Evolutionary conservation across 345 rosid species (phyloP), one percentile per base, ranked within the genome.

Genomic region (Brassica rapa): DNA sequence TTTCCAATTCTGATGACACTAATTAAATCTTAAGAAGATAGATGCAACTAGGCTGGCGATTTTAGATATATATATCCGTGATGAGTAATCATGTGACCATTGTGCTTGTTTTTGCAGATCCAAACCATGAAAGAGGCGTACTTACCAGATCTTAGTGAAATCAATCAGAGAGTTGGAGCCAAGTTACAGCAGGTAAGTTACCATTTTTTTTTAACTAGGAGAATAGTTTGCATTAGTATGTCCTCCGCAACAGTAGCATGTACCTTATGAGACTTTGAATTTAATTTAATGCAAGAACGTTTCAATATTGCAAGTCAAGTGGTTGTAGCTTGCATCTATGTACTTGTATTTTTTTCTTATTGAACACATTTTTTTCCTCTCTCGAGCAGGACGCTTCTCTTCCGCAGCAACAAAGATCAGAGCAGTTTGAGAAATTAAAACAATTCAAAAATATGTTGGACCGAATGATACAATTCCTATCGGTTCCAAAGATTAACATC

Each of bases 341-440:
- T 39, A 6, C 60, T 68, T 62, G 74, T 53, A 57, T 62, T 14
- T 39, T 39, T 23, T 35, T 29, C 62, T 74, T 64, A 41, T 23
- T 23, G 67, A 70, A 57, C 62, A 59, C 1, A 4, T 15, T 70
- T 27, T 66, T 69, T 74, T 60, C 73, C 73, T 32, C 62, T 68
- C 70, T 73, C 51, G 83, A 86, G 91, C 89, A 87, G 70, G 96
- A 90, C 70, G 79, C 93, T 72, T 80, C 93, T 73, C 82, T 88
- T 83, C 88, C 86, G 7, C 93, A 84, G 51, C 97, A 78, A 67
- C 88, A 90, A 46, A 93, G 89, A 83, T 73, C 89, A 62, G 94
- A 91, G 0, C 97, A 89, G 77, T 73, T 89, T 72, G 98, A 90
- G 0, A 91, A 86, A 87, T 75, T 95, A 77, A 89, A 84, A 83